Base-by-base conservation (phyloP, 208 protist genomes). In the Phytomonas francai region DNA sequence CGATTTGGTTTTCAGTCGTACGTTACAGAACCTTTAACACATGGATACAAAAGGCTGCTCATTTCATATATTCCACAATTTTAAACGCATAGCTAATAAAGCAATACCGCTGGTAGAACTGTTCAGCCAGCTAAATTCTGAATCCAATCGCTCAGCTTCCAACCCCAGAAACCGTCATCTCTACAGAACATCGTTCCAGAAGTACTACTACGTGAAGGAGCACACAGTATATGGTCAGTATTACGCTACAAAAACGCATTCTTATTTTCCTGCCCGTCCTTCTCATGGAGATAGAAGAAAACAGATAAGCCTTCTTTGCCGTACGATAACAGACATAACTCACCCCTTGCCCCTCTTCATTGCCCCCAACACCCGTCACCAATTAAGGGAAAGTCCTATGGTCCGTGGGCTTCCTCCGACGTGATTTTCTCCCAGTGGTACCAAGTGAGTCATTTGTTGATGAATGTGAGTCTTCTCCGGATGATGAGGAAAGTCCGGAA, bases 1-100 rank as follows among this genome's bases (percentile, higher is more conserved):
- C 14, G 19, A 0, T 1, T 49, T 36, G 54, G 0, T 63, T 63
- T 25, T 19, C 4, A 63, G 59, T 63, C 22, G 5, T 61, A 8
- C 6, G 33, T 22, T 69, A n/a, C 25, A 71, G 33, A 31, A 12
- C 30, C 64, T 70, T 16, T 8, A 65, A 71, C 9, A 69, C 14
- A 63, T 16, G 11, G 25, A 64, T 28, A 30, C 16, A 22, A 54
- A 54, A 25, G 6, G 45, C 19, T 54, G 8, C 8, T 54, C 19
- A 19, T 9, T 54, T 54, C 19, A 22, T 22, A 54, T 54, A 25
- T 54, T 54, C 1, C 11, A 25, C 2, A 19, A 25, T 25, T 54
- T 54, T 54, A 54, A 54, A 54, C 22, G 25, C 45, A 54, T 19
- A 54, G 45, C 45, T 54, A 54, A 54, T 54, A 54, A 25, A 25